A percentile compares a stretch with the other conserved stretches of the same genome.
Conservation (phyloP, 345 rosid species). For the Linum trigynum region DNA sequence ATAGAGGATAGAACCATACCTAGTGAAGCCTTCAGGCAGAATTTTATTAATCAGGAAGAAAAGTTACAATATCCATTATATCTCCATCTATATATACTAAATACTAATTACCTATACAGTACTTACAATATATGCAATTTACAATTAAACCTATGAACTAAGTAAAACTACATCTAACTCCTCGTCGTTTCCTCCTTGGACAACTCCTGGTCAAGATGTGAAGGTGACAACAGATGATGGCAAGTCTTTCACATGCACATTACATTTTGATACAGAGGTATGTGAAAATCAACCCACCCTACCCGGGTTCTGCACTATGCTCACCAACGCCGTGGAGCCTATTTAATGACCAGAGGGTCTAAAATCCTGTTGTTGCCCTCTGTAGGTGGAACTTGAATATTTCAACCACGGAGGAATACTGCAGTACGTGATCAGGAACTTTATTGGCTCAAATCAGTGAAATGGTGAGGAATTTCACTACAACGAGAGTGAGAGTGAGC, state of each 20-base stretch:
- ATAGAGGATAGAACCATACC: no score
- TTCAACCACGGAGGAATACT: slow-evolving; percentile 10
- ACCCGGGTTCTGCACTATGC: neutral
- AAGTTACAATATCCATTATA: no score
- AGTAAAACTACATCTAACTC: no score
- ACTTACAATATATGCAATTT: no score
- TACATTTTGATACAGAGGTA: slow-evolving; percentile 85
- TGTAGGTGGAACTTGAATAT: slow-evolving; percentile 18
- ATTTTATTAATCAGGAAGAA: no score
- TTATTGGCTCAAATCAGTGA: neutral
- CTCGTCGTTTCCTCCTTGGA: no score
- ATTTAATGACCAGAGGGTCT: neutral
- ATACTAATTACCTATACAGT: no score
- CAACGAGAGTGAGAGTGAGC: no score
- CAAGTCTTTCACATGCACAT: slow-evolving; percentile 60
- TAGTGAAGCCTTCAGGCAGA: no score
- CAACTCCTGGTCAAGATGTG: slow-evolving; percentile 91
- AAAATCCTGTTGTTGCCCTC: neutral
- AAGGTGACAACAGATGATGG: slow-evolving; percentile 53
- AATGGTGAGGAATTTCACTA: no score
- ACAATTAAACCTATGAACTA: no score
- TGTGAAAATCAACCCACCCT: neutral
- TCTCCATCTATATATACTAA: no score
- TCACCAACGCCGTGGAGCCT: neutral
- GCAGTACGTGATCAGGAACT: slow-evolving; percentile 8